phyloP scores from a whole-genome alignment of 208 protist species.

The Leishmania braziliensis region DNA sequence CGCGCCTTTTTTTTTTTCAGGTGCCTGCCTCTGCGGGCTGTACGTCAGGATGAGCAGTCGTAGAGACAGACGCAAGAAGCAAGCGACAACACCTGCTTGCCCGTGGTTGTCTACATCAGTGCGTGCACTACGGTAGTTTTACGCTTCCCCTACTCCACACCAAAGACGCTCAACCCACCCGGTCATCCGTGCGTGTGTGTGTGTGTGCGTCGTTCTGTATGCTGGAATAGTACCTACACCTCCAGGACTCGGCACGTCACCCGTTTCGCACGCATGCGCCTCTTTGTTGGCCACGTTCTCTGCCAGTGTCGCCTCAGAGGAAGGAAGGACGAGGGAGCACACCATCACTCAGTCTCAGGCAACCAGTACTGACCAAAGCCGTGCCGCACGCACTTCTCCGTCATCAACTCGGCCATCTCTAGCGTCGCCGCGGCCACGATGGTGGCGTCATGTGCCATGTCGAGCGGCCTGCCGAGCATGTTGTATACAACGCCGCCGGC shows the following conservation, averaged over 20 bases:
- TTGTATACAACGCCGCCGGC: slow-evolving; percentile 67
- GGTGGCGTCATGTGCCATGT: slow-evolving; percentile 52
- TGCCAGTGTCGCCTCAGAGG: not conserved
- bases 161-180: not conserved
- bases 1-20: not conserved
- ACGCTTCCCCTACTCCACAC: too few relatives aligned
- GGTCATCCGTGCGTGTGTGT: not conserved
- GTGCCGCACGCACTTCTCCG: slow-evolving; percentile 34
- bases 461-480: slow-evolving; percentile 51
- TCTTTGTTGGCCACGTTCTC: not conserved
- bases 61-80: too few relatives aligned
- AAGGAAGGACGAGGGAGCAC: not conserved
- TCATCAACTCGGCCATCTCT: slow-evolving; percentile 31
- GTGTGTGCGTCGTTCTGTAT: not conserved
- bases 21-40: not conserved
- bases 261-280: not conserved
- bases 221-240: not conserved
- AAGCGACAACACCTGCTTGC: too few relatives aligned
- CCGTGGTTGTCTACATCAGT: too few relatives aligned
- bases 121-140: too few relatives aligned
- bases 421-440: slow-evolving; percentile 55
- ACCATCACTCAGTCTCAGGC: not conserved
- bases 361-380: slow-evolving; percentile 51
- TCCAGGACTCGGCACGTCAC: not conserved
- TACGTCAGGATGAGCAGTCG: not conserved